A percentile compares a stretch with the other conserved stretches of the same genome.
Evolutionary conservation across 768 basidiomycete genomes (phyloP).

Genomic region (Collybia sp.): DNA sequence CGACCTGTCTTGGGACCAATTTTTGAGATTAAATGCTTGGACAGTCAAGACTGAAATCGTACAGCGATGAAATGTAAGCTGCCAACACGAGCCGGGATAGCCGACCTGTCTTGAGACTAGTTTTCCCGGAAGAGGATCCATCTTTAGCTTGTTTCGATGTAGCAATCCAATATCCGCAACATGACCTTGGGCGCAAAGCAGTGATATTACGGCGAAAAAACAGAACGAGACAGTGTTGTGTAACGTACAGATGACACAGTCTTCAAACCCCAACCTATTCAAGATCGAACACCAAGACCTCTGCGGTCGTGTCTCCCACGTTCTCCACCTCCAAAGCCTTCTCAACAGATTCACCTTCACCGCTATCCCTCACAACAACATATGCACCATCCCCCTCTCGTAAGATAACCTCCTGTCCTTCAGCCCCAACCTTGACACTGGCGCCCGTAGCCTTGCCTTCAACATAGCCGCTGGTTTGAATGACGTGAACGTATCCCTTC

Average conservation of each 20-base stretch:
- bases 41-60: no score
- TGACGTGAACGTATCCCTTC: constrained; percentile 81
- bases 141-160: no score
- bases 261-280: constrained; percentile 27
- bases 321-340: constrained; percentile 44
- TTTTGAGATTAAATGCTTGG: no score
- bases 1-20: no score
- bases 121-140: no score
- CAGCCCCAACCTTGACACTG: constrained; percentile 43
- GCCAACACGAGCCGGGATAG: no score
- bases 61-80: no score
- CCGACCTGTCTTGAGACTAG: no score
- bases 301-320: constrained; percentile 58
- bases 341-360: constrained; percentile 18
- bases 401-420: constrained; percentile 44
- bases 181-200: no score
- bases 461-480: constrained; percentile 84
- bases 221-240: no score
- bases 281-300: constrained; percentile 80
- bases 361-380: constrained; percentile 43
- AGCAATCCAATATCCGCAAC: no score
- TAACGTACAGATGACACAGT: neutral
- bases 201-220: no score
- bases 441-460: constrained; percentile 51
- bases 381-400: constrained; percentile 90